phyloP scores from a whole-genome alignment of 1,139 yeast species.

The Pichia sp. region DNA sequence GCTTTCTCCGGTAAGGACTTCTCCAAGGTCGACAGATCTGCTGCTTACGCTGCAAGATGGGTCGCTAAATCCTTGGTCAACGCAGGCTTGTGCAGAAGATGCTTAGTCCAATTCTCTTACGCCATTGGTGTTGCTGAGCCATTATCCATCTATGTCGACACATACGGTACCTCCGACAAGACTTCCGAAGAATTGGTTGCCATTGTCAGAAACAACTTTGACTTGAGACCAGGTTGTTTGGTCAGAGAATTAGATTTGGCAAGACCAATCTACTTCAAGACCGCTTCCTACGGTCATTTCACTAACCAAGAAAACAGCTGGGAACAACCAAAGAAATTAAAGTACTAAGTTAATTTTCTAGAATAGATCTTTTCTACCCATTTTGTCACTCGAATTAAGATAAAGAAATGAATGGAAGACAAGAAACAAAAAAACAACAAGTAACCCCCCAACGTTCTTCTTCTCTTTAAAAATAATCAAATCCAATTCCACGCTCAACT shows the following conservation, averaged over 20 bases:
- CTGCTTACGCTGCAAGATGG: conserved; percentile 99
- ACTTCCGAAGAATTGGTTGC: conserved; percentile 84
- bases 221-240: conserved; percentile 98
- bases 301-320: conserved; percentile 98
- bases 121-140: conserved; percentile 99
- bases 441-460: background rate
- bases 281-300: conserved; percentile 99
- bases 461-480: background rate
- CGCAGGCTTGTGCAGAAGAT: conserved; percentile 96
- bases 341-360: conserved; percentile 42
- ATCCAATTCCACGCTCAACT: conserved; percentile 19
- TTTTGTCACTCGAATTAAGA: background rate
- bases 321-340: conserved; percentile 95
- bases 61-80: conserved; percentile 95
- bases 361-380: conserved; percentile 12
- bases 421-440: background rate
- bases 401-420: background rate
- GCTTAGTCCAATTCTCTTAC: conserved; percentile 95
- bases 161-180: conserved; percentile 94
- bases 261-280: conserved; percentile 97
- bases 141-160: conserved; percentile 92
- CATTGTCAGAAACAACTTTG: conserved; percentile 90
- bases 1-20: conserved; percentile 99
- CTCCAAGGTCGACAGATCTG: conserved; percentile 99
- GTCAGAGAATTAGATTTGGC: conserved; percentile 96